Evolutionary conservation across 805 yeast species (phyloP), one percentile per base, ranked within the genome.

Genomic region (Starmera pachycereana): DNA sequence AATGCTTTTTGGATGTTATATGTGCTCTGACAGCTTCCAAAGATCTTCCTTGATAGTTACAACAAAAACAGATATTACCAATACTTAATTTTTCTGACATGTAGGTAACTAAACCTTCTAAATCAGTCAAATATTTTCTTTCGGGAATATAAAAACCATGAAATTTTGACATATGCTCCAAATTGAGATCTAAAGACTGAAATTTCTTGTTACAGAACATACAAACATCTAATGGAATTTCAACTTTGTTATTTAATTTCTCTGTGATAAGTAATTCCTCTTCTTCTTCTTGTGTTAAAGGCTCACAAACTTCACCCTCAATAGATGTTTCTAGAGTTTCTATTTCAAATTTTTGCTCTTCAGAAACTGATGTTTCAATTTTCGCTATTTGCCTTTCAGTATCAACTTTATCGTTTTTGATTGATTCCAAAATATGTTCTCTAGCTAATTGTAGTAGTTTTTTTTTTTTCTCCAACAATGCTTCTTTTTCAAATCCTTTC

Each of bases 81-180:
- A 85, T 72, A 16, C 95, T 92, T 43, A 92, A 76, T 61, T 92
- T 92, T 58, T 92, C 97, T 14, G 88, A 81, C 48, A 92, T 65
- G 53, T 92, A 92, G 11, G 62, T 57, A 12, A 92, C 67, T 31
- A 92, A 68, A 0, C 98, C 97, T 31, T 63, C 71, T 46, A 72
- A 71, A 53, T 90, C 85, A 1, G 65, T 69, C 36, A 92, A 68
- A 55, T 74, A 92, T 40, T 71, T 72, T 45, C 66, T 72, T 59
- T 92, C 98, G 2, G 99, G 99, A 16, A 92, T 72, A 47, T 78
- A 89, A 42, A 92, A 72, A 2, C 97, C 97, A 58, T 84, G 96
- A 36, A 57, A 62, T 48, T 69, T 72, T 53, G 71, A 74, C 95
- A 92, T 83, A 58, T 92, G 96, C 9, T 69, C 70, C 34, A 81